Base-by-base conservation (phyloP, 495 filamentous ascomycete species). In the Annulohypoxylon nitens region DNA sequence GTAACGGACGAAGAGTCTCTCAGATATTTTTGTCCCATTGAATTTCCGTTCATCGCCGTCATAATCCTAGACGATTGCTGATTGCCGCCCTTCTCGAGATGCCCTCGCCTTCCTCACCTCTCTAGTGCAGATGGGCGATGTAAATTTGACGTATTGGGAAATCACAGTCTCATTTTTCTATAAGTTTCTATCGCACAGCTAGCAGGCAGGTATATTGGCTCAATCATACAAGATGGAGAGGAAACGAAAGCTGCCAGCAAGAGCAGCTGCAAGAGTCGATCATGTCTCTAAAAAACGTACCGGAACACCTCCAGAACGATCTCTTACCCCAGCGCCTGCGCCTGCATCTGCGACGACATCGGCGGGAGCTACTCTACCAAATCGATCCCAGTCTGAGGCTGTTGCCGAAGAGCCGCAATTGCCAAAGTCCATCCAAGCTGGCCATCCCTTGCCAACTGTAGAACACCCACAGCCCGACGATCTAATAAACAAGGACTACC, bases 381-480 rank as follows among this genome's bases (percentile, higher is more conserved):
- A 80, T n/a, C 80, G 82, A 0, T 77, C 74, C 1, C 74, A 77
- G 1, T 57, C 78, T 34, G 78, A 76, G 5, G 12, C 75, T 16
- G 69, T 70, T 25, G 70, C 81, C 51, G 81, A 80, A 64, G 83
- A 88, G 30, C 87, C 87, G 33, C 82, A 91, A 55, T 88, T 95
- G 10, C 86, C 89, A 6, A 92, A 87, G 66, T 80, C 82, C 37
- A 71, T 86, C 45, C 78, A 81, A 25, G 55, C 84, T 1, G 89
- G 86, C 51, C 89, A 93, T 66, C 87, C 89, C 33, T 83, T 98
- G 34, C 96, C 96, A 20, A 92, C 91, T 0, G 83, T 94, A 39
- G 83, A 89, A 20, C 84, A 86, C 45, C 87, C 90, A 30, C 96
- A 98, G 77, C 83, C 88, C 6, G 81, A 84, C 14, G 83, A 88